Percentiles rank a stretch among this genome's conserved stretches.
Evolutionary conservation across 2,329 filamentous ascomycete genomes (phyloP).

Genomic region (Fusarium sp.): DNA sequence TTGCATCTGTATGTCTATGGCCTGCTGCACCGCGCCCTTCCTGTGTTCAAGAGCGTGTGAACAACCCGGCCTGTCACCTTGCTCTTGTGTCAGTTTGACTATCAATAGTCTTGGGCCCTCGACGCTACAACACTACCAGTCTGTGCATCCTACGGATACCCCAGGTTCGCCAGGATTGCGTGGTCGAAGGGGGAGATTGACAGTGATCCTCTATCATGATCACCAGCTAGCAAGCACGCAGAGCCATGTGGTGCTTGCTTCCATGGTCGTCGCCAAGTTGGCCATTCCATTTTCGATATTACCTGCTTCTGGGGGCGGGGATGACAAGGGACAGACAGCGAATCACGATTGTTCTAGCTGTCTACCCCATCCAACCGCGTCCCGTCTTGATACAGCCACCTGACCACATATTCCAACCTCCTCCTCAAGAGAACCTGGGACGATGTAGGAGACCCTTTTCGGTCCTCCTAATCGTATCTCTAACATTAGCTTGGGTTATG

Average conservation of each 20-base stretch:
- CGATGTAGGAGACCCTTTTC: conserved; percentile 27
- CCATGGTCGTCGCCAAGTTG: conserved; percentile 6
- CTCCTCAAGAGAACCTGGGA: conserved; percentile 24
- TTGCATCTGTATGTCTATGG: conserved; percentile 2
- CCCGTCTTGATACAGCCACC: conserved; percentile 38
- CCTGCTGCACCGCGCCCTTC: conserved; percentile 14
- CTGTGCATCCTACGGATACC: conserved; percentile 25
- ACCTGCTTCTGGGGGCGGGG: conserved; percentile 36
- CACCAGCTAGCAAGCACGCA: conserved; percentile 17
- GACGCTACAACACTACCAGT: conserved; percentile 21
- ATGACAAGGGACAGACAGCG: conserved; percentile 17
- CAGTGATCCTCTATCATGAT: conserved; percentile 33
- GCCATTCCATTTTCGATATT: conserved; percentile 35
- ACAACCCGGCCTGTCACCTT: conserved; percentile 13
- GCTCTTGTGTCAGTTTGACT: conserved; percentile 31
- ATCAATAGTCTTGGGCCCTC: conserved; percentile 19
- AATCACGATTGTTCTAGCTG: conserved; percentile 32
- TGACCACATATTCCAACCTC: conserved; percentile 42
- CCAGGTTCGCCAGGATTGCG: conserved; percentile 26
- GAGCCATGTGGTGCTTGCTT: conserved; percentile 34
- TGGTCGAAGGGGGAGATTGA: conserved; percentile 12
- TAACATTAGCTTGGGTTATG: conserved; percentile 19
- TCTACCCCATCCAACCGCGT: conserved; percentile 36
- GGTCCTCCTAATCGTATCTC: conserved; percentile 1
- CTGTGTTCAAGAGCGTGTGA: conserved; percentile 7